Conservation (phyloP, 441 rosid genomes). For the Daphne laureola region DNA sequence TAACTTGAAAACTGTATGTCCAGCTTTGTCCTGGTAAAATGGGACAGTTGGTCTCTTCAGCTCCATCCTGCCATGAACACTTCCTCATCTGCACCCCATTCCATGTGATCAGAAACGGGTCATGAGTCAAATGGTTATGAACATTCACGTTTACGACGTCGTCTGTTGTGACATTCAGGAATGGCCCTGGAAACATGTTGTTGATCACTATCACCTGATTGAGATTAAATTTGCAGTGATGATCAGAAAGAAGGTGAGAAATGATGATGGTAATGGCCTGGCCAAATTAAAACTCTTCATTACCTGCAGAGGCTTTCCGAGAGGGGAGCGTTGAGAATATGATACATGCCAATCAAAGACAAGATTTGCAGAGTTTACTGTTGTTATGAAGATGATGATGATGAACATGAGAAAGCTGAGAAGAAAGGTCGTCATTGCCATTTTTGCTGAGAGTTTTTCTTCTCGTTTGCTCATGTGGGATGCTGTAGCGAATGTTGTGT, state of each 20-base stretch:
- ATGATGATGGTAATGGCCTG: no score
- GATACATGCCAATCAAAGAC: conserved; percentile 24
- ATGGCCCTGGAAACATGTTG: conserved; percentile 71
- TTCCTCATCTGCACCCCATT: conserved; percentile 62
- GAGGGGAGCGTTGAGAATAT: conserved; percentile 34
- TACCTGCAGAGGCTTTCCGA: conserved; percentile 19
- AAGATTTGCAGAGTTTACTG: neutral
- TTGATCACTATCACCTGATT: conserved; percentile 63
- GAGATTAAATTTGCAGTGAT: no score
- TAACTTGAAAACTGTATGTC: conserved; percentile 64
- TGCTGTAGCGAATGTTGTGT: no score
- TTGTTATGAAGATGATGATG: no score
- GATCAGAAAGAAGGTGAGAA: no score
- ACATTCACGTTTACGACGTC: conserved; percentile 57
- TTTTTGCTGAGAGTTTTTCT: no score
- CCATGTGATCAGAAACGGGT: conserved; percentile 67
- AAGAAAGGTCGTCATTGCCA: no score
- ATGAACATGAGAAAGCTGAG: no score
- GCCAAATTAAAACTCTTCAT: no score
- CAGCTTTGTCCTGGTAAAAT: conserved; percentile 53
- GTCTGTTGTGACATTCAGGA: conserved; percentile 50
- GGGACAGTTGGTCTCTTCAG: conserved; percentile 67
- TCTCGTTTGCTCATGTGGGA: no score
- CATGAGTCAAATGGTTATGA: conserved; percentile 38
- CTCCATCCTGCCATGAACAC: conserved; percentile 75